Evolutionary conservation across 1,139 yeast species (phyloP), one percentile per base, ranked within the genome.

Genomic region (Sugiyamaella sp.): DNA sequence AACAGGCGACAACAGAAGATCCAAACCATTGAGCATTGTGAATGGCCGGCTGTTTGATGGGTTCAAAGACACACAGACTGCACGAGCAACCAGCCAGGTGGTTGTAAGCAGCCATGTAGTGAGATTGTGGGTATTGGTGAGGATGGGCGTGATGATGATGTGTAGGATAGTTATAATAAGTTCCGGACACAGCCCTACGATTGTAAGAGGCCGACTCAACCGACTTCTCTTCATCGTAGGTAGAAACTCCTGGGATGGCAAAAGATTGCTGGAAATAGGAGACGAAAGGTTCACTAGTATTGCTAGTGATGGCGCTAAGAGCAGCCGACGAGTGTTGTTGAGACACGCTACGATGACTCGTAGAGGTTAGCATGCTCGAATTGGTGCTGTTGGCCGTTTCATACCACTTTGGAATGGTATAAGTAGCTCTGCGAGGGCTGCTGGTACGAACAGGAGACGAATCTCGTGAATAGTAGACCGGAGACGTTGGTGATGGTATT

Each of bases 371-470:
- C 35, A 9, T 45, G 46, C 27, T 17, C 37, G 19, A 9, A 4
- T 20, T 16, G 4, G 19, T 27, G 16, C 33, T 20, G 47, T 57
- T 49, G 24, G 63, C 64, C 27, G 58, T 50, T 42, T 61, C 64
- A 40, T 57, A 62, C 65, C 65, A 62, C 33, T 57, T 60, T 14
- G 65, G 64, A 41, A 60, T 55, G n/a, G 65, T 58, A 48, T 60
- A 62, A 6, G 49, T 46, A 12, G 59, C 48, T 35, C 48, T 37
- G 8, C 52, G 39, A 21, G 51, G 51, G 14, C 46, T 40, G 21
- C 25, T 40, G 17, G 12, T 32, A 22, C 44, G 37, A 10, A 25
- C 25, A 9, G 43, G 44, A 5, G 43, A 46, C 2, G 50, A 38
- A 14, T 38, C 43, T 37, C 27, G 35, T 4, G 52, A 42, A n/a